Evolutionary conservation across 1,139 yeast species (phyloP), one percentile per base, ranked within the genome.

Genomic region (Meyerozyma smithsonii): DNA sequence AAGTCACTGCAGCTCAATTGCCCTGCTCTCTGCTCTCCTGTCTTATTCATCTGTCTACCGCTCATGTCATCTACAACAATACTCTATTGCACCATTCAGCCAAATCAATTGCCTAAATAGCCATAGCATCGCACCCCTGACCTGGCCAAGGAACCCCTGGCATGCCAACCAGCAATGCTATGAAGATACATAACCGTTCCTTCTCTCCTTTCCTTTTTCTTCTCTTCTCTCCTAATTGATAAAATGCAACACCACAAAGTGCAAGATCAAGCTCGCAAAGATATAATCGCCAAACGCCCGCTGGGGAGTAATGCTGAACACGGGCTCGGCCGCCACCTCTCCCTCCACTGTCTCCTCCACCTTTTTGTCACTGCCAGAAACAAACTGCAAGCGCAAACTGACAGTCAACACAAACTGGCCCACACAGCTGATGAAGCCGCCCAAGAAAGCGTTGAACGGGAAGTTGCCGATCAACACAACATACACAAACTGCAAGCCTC

Each of bases 381-480:
- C 34, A 18, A 30, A 69, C 59, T 90, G 97, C 55, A 90, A 73
- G 53, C 98, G 74, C 55, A 92, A 72, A 46, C 84, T 75, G 38
- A 84, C 84, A 12, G 95, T 77, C 47, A 92, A 74, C 28, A 92
- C 97, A 59, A 94, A 92, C 62, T 94, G 98, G 12, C 96, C 97
- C 42, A 92, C 97, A 44, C 97, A 87, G 30, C 89, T 72, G 43
- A 85, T 78, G 58, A 92, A 92, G 1, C 98, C 98, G 20, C 96
- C 94, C 45, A 92, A 72, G 58, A 92, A 92, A 24, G 97, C 97
- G 64, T 92, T 92, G 74, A 94, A 92, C 16, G 99, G 99, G 72
- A 84, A 94, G 52, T 80, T 87, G 23, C 97, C 96, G 40, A 89
- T 79, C 12, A 89, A 47, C 30, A 84, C 49, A 45, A 86, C 87